Evolutionary conservation across 2,329 filamentous ascomycete species (phyloP).

Genomic region (Alternaria arbusti): DNA sequence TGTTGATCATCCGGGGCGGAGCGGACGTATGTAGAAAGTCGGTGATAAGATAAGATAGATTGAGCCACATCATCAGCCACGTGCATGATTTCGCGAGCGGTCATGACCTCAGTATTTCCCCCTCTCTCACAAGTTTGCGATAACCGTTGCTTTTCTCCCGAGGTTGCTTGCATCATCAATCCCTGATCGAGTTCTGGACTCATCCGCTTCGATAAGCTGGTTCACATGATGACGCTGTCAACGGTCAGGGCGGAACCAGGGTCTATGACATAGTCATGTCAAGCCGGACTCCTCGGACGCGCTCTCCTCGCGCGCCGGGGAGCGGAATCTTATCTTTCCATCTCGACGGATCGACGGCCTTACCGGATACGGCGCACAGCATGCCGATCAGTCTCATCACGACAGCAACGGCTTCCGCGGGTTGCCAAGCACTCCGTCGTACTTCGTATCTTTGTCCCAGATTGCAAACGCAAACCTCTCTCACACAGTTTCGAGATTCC

Average conservation of each 20-base stretch:
- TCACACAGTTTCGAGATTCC: neutral
- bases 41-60: neutral
- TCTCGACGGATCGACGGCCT: neutral
- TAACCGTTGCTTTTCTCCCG: neutral
- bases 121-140: neutral
- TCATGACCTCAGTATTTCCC: neutral
- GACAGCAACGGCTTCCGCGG: neutral
- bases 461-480: neutral
- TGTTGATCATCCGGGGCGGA: neutral
- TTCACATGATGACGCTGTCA: constrained; percentile 2
- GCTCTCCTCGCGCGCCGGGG: neutral
- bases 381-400: neutral
- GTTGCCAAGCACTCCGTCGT: neutral
- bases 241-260: neutral
- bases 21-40: neutral
- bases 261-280: constrained; percentile 3
- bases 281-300: constrained; percentile 5
- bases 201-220: neutral
- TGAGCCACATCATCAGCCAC: neutral
- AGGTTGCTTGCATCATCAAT: neutral
- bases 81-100: neutral
- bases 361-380: neutral
- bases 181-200: neutral
- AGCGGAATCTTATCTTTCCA: constrained; percentile 2
- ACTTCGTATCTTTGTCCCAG: neutral